Evolutionary conservation across 176 grass and related monocot genomes (phyloP).

Genomic region (Eragrostis nindensis): DNA sequence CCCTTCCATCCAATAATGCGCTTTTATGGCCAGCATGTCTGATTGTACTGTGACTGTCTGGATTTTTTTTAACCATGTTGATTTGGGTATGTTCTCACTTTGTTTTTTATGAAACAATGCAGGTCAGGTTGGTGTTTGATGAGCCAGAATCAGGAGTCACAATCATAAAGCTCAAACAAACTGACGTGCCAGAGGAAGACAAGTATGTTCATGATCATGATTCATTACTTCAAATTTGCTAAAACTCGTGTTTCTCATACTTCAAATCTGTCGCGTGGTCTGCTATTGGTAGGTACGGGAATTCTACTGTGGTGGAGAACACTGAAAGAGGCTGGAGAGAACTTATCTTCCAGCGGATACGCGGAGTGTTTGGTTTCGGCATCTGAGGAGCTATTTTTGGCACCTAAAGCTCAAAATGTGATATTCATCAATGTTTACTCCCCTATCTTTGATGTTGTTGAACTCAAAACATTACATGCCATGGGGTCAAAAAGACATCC

Average conservation of each 20-base stretch:
- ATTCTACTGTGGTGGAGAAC: conserved; percentile 96
- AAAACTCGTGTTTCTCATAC: neutral
- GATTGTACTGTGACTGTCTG: neutral
- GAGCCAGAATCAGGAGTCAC: conserved; percentile 87
- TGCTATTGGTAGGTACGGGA: conserved; percentile 66
- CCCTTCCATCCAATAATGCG: neutral
- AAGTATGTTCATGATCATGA: conserved; percentile 61
- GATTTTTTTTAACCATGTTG: neutral
- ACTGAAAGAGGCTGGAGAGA: conserved; percentile 92
- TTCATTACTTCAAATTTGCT: neutral
- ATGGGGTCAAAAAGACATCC: conserved; percentile 17
- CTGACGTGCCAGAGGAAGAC: conserved; percentile 94
- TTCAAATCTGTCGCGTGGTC: neutral
- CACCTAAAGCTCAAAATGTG: conserved; percentile 1
- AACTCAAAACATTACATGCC: conserved; percentile 23
- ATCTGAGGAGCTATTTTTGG: conserved; percentile 43
- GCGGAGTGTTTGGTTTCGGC: conserved; percentile 91
- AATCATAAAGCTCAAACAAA: conserved; percentile 88
- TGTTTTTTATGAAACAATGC: conserved; percentile 31
- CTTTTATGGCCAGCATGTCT: too few relatives aligned
- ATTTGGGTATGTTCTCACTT: neutral
- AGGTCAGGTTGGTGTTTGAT: conserved; percentile 86
- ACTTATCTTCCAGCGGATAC: conserved; percentile 95
- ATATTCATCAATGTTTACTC: conserved; percentile 16
- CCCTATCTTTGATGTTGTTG: neutral